Percentiles rank a stretch among this genome's conserved stretches.
These are phyloP conservation scores for Monilinia fructicola DNA, from an alignment of 2,329 filamentous ascomycete genomes.

Conservation along the genomic window DNA sequence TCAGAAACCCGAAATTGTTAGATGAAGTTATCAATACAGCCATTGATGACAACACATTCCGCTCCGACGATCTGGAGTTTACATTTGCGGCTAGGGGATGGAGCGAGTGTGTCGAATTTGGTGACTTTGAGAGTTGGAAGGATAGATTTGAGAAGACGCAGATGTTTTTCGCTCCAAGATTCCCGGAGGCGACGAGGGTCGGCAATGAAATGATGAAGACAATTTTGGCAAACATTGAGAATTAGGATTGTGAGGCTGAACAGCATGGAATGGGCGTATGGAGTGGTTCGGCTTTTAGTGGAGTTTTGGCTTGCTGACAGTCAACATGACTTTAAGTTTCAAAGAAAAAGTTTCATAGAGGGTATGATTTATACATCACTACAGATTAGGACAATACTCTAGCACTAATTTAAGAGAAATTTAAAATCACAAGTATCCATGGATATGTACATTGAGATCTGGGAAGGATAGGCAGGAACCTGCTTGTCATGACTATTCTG, in stretches of 20 bases:
- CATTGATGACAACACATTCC: conserved; percentile 84
- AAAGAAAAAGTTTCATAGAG: neutral
- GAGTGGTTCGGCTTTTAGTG: neutral
- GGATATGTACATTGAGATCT: neutral
- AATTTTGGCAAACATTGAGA: conserved; percentile 75
- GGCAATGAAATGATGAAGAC: conserved; percentile 98
- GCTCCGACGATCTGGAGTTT: conserved; percentile 95
- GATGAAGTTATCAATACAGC: conserved; percentile 84
- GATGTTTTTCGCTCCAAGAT: conserved; percentile 85
- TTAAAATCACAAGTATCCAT: neutral
- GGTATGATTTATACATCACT: neutral
- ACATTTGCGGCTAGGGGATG: conserved; percentile 95
- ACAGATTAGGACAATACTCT: neutral
- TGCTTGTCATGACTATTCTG: neutral
- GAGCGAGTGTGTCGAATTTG: conserved; percentile 89
- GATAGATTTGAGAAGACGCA: conserved; percentile 91
- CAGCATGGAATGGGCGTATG: neutral
- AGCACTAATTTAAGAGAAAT: neutral
- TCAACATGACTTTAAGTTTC: neutral
- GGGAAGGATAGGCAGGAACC: no score
- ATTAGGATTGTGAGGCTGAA: conserved; percentile 29
- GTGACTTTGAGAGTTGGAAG: conserved; percentile 89
- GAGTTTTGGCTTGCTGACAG: conserved; percentile 4
- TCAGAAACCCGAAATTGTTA: conserved; percentile 76
- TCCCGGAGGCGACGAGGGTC: conserved; percentile 80